Base-by-base conservation (phyloP, 805 yeast genomes). In the Yarrowia hollandica region DNA sequence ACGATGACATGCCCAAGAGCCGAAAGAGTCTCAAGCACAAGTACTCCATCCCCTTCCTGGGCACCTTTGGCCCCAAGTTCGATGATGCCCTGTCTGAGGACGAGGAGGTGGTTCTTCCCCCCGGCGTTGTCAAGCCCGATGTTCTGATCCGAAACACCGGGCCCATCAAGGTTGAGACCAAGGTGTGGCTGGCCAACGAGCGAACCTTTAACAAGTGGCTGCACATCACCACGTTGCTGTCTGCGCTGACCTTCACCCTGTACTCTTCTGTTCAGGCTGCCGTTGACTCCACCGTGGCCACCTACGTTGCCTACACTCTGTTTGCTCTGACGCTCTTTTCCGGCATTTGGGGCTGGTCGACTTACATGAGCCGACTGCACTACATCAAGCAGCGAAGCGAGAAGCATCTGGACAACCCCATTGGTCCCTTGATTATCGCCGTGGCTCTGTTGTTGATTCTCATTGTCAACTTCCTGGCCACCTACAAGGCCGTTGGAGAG, bases 171-270 rank as follows among this genome's bases (percentile, higher is more conserved):
- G 91, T 94, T 61, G 99, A 94, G 75, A 95, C 98, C 26, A 94
- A 94, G 70, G 99, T 94, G 12, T 94, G 98, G 97, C 79, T 94
- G 64, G 99, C 99, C 25, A 94, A 94, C 69, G 99, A 94, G 75
- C 86, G 99, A 72, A 94, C 99, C 3, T 92, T 91, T 75, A 86
- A 89, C 77, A 82, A 95, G 72, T 94, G 99, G 99, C 77, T 94
- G 64, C 90, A 86, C 63, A 92, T 92, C 19, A 87, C 96, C 12
- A 83, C 95, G 0, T 76, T 94, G 69, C 78, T 94, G 65, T 84
- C 96, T 18, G 84, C 91, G 0, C 75, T 94, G 66, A 90, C 98
- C 0, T 90, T 91, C 68, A 79, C 94, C 14, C 81, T 94, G 59
- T 88, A 88, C 75, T 81, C 84, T 37, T 85, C 96, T 10, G 87